A percentile compares a stretch with the other conserved stretches of the same genome.
Evolutionary conservation across 2,329 filamentous ascomycete species (phyloP).

Genomic region (Colletotrichum karsti): DNA sequence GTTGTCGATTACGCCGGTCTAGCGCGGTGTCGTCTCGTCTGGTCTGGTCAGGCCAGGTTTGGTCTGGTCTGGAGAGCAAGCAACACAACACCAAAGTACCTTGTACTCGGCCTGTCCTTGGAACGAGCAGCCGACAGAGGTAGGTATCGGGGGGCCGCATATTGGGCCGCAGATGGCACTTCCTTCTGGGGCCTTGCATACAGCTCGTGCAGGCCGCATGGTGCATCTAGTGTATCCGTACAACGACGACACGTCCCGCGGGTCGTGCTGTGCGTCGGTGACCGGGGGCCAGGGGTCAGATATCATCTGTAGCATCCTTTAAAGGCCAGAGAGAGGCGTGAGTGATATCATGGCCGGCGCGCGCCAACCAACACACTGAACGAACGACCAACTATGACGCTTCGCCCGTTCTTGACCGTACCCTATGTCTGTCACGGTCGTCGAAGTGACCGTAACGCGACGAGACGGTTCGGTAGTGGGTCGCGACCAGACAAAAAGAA

Average conservation of each 20-base stretch:
- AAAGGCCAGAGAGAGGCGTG: background rate
- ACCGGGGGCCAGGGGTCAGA: constrained; percentile 4
- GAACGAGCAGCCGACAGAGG: constrained; percentile 1
- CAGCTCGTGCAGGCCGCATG: constrained; percentile 23
- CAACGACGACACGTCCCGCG: constrained; percentile 24
- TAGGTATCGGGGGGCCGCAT: constrained; percentile 25
- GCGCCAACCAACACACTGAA: constrained; percentile 14
- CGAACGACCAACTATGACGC: background rate
- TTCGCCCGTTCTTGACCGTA: background rate
- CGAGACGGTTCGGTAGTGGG: background rate
- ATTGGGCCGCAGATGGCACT: constrained; percentile 27
- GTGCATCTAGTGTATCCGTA: constrained; percentile 16
- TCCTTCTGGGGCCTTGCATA: constrained; percentile 28
- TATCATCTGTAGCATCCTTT: constrained; percentile 15
- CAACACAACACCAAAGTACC: background rate
- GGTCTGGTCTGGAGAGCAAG: too few relatives aligned
- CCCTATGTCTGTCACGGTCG: background rate
- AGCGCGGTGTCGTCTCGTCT: constrained; percentile 16
- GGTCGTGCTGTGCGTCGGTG: constrained; percentile 24
- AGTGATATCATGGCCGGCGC: constrained; percentile 16
- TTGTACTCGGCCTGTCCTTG: constrained; percentile 1
- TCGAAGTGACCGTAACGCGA: background rate
- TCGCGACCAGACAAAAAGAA: background rate
- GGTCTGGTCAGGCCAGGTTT: constrained; percentile 6
- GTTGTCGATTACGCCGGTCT: constrained; percentile 9